Evolutionary conservation across 192 early-diverging fungal genomes (phyloP).

Genomic region (Rhizophagus prolifer): DNA sequence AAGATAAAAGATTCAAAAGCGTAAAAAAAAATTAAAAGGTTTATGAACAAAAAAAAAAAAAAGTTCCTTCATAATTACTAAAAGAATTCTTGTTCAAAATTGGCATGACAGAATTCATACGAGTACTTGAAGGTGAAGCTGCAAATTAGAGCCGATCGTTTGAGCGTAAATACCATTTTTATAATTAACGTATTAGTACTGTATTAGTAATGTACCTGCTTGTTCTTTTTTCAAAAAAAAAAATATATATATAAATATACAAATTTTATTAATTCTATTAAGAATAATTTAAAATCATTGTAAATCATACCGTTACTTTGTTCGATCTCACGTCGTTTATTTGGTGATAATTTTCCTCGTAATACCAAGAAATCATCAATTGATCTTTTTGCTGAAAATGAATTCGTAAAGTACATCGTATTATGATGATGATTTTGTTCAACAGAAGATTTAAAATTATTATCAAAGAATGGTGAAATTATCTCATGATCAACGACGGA

Average conservation of each 20-base stretch:
- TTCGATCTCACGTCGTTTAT: background rate
- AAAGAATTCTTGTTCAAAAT: background rate
- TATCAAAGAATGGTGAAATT: background rate
- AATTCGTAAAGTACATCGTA: background rate
- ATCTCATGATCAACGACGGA: background rate
- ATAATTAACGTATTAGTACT: too few relatives aligned
- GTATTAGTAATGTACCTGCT: too few relatives aligned
- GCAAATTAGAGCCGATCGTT: too few relatives aligned
- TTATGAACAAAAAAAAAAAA: background rate
- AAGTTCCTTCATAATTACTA: background rate
- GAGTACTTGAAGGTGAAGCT: background rate
- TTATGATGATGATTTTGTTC: background rate
- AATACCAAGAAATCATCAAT: constrained; percentile 21
- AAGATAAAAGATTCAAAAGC: background rate
- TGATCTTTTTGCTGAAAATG: constrained; percentile 18
- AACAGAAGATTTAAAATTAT: background rate
- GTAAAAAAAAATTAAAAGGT: too few relatives aligned
- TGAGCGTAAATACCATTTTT: too few relatives aligned
- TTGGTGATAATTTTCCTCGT: constrained; percentile 5
- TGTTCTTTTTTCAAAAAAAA: too few relatives aligned
- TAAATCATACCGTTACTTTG: background rate
- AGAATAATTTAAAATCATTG: too few relatives aligned
- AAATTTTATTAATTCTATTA: too few relatives aligned
- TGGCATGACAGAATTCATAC: background rate
- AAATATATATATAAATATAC: too few relatives aligned